These are phyloP conservation scores for Tubosaeta sp. DNA, from an alignment of 768 basidiomycete genomes.

Conservation along the genomic window DNA sequence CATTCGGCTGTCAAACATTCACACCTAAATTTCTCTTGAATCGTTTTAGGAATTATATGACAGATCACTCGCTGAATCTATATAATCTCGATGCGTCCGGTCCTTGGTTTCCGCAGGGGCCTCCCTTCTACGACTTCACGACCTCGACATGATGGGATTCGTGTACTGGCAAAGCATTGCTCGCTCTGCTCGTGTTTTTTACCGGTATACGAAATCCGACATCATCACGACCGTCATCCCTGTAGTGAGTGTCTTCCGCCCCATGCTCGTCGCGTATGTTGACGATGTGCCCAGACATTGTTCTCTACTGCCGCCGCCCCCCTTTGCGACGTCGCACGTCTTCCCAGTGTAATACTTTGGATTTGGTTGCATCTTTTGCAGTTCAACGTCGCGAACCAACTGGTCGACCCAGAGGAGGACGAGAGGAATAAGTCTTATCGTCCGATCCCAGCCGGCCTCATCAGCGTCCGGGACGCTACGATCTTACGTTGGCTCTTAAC, in stretches of 20 bases:
- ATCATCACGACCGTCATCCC: slow-evolving; percentile 26
- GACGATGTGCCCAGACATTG: slow-evolving; percentile 25
- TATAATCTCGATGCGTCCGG: slow-evolving; percentile 13
- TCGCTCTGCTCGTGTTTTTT: slow-evolving; percentile 12
- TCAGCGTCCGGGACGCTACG: slow-evolving; percentile 34
- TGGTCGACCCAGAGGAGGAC: slow-evolving; percentile 39
- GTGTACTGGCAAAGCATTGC: slow-evolving; percentile 8
- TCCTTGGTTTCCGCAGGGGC: neutral
- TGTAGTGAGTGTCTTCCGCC: slow-evolving; percentile 12
- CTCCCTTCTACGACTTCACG: slow-evolving; percentile 15
- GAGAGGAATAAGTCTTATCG: slow-evolving; percentile 40
- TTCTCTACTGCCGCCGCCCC: slow-evolving; percentile 35
- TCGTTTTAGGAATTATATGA: slow-evolving; percentile 8
- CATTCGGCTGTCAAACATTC: slow-evolving; percentile 9
- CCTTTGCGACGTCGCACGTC: slow-evolving; percentile 12
- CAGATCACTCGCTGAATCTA: slow-evolving; percentile 5
- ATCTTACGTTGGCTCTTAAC: slow-evolving; percentile 35
- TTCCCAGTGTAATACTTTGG: slow-evolving; percentile 37
- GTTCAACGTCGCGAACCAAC: slow-evolving; percentile 43
- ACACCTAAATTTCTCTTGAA: slow-evolving; percentile 9
- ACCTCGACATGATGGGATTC: slow-evolving; percentile 18
- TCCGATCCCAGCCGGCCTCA: slow-evolving; percentile 43
- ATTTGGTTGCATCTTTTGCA: slow-evolving; percentile 45
- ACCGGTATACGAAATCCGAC: slow-evolving; percentile 26
- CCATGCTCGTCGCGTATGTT: neutral